Evolutionary conservation across 2,329 filamentous ascomycete genomes (phyloP), one percentile per base, ranked within the genome.

Genomic region (Dactylellina cionopaga): DNA sequence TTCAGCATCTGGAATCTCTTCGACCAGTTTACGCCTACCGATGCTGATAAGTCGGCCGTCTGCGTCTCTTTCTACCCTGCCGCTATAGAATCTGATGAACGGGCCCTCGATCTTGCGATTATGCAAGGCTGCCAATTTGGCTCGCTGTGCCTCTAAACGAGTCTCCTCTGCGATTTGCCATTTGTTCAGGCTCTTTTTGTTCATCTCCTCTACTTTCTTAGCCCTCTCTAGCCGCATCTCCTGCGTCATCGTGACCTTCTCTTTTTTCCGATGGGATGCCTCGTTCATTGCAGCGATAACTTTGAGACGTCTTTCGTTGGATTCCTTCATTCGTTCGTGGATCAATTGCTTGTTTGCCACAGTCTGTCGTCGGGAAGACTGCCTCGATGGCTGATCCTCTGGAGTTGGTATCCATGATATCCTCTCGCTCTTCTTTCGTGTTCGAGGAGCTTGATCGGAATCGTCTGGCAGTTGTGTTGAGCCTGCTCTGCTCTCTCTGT

Each of bases 141-240:
- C 90, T 75, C 88, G 86, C 73, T 94, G 86, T 78, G 96, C 91
- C 77, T 94, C 92, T 75, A 93, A 90, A 68, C 94, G 88, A 79
- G 90, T 88, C 81, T 92, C 92, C 81, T 99, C 95, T 5, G 92
- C 91, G 80, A 92, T 90, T 80, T 98, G 93, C 93, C 94, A 98
- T 63, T 92, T 86, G 78, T 94, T 97, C 78, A 96, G 82, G 80
- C 90, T 98, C 84, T 92, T 96, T 76, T 90, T 87, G 80, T 99
- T 97, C 77, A 89, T 85, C 80, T 90, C 90, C 81, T 98, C 95
- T 5, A 96, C 89, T 56, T 89, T 83, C 15, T 89, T 91, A 0
- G 93, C 93, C 80, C 96, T 92, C 25, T 87, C 89, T 25, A 97
- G 84, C 35, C 92, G 87, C 79, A 98, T 89, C 44, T 87, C 92